Evolutionary conservation across 75 land plant genomes (phyloP).

Genomic region (Cryptomeria japonica): DNA sequence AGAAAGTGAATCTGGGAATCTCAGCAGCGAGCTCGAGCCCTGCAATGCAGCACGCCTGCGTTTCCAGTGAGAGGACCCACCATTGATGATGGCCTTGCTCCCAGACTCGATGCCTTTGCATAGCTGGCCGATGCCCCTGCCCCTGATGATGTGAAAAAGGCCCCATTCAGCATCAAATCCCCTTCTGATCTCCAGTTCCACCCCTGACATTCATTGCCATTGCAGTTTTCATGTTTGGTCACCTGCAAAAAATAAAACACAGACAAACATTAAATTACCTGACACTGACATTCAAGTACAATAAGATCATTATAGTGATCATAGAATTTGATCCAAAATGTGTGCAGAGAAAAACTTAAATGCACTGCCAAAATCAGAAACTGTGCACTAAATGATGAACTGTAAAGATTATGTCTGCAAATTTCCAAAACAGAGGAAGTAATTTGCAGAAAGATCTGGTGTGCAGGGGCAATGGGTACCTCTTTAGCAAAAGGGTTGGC

Average conservation of each 20-base stretch:
- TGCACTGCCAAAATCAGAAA: too few relatives aligned
- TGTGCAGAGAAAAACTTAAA: too few relatives aligned
- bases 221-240: conserved; percentile 69
- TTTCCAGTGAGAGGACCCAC: conserved; percentile 43
- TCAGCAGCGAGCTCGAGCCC: background rate
- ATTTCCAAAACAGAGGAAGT: too few relatives aligned
- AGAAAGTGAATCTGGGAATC: background rate
- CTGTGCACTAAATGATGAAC: too few relatives aligned
- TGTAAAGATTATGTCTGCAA: too few relatives aligned
- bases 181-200: conserved; percentile 89
- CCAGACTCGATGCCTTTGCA: conserved; percentile 56
- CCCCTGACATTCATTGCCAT: conserved; percentile 41
- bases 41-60: conserved; percentile 45
- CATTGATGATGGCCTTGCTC: conserved; percentile 48
- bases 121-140: conserved; percentile 41
- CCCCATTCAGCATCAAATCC: conserved; percentile 81
- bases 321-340: too few relatives aligned
- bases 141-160: conserved; percentile 71
- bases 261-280: background rate
- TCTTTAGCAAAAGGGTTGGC: conserved; percentile 19
- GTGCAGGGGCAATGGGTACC: background rate
- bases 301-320: too few relatives aligned
- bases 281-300: background rate
- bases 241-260: conserved; percentile 31
- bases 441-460: background rate